Percentiles rank a stretch among this genome's conserved stretches.
Conservation (phyloP, 2,329 filamentous ascomycete species). For the Ceratocystis smalleyi region DNA sequence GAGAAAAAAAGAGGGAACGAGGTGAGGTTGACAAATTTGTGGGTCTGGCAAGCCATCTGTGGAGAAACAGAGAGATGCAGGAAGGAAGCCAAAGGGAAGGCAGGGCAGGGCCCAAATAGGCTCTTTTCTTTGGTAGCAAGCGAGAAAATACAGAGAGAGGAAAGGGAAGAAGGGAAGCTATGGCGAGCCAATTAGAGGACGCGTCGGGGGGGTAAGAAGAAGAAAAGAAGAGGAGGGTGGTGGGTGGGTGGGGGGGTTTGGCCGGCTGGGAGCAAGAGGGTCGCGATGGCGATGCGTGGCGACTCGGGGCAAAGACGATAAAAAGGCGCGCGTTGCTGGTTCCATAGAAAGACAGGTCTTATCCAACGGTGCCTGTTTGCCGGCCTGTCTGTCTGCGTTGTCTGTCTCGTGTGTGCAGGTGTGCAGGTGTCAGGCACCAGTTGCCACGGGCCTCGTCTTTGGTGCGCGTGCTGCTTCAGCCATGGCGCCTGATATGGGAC, state of each 20-base stretch:
- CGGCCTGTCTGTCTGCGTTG: neutral
- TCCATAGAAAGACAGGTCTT: neutral
- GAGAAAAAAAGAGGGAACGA: neutral
- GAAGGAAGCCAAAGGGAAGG: neutral
- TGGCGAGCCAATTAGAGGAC: neutral
- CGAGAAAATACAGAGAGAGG: neutral
- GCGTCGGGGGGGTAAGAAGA: neutral
- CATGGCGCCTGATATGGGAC: too few species aligned
- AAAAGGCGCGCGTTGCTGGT: neutral
- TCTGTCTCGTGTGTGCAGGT: too few species aligned
- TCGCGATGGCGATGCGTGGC: neutral
- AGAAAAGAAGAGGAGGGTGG: too few species aligned
- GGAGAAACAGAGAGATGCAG: neutral
- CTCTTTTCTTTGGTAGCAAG: neutral
- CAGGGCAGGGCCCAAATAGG: neutral
- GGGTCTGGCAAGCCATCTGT: neutral
- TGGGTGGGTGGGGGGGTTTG: neutral
- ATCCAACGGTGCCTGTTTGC: neutral
- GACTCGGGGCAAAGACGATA: neutral
- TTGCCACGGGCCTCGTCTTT: too few species aligned
- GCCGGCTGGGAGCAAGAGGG: neutral
- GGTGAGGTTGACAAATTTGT: conserved; percentile 2
- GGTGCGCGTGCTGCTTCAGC: too few species aligned
- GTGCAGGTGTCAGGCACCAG: too few species aligned
- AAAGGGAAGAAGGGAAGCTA: neutral